Evolutionary conservation across 768 basidiomycete species (phyloP), one percentile per base, ranked within the genome.

Genomic region (Piloderma croceum): DNA sequence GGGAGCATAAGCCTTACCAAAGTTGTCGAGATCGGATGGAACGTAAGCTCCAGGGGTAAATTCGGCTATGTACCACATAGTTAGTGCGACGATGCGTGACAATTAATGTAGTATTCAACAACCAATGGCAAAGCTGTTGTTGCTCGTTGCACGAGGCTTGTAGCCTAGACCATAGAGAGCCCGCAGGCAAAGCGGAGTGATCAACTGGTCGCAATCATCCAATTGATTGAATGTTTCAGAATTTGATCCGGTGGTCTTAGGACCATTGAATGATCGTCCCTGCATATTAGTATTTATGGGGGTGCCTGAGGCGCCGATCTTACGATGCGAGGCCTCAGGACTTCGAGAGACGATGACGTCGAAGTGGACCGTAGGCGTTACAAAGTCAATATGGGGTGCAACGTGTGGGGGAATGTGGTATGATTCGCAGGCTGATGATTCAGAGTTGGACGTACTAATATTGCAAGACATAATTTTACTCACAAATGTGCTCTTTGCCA

Each of bases 11-110:
- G 56, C 56, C 29, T 45, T 45, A 0, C 66, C 68, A 10, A 77
- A 77, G 49, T 67, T 15, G 38, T 76, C 56, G 15, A 76, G 61
- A 41, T 76, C 76, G 2, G 57, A 51, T 34, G 68, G 69, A 17
- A 62, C 37, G 46, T 65, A 76, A 6, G 72, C 57, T 43, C 74
- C 66, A 1, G 76, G 76, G 4, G 71, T 70, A 47, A 67, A 77
- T 50, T 77, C 76, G 44, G 71, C 74, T 73, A 40, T 31, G 10
- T 12, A 32, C 23, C 11, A 35, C 19, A n/a, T 6, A 42, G 19
- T n/a, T 23, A 24, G 34, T 15, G 13, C 18, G 32, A 29, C 21
- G 9, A 33, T 43, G 31, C 15, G 22, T 29, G 27, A 31, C n/a
- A 9, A 34, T 9, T 15, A 15, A 9, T 29, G 27, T 29, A 9